Evolutionary conservation across 371 early-diverging fungal genomes (phyloP).

Genomic region (Nematocida parisii): DNA sequence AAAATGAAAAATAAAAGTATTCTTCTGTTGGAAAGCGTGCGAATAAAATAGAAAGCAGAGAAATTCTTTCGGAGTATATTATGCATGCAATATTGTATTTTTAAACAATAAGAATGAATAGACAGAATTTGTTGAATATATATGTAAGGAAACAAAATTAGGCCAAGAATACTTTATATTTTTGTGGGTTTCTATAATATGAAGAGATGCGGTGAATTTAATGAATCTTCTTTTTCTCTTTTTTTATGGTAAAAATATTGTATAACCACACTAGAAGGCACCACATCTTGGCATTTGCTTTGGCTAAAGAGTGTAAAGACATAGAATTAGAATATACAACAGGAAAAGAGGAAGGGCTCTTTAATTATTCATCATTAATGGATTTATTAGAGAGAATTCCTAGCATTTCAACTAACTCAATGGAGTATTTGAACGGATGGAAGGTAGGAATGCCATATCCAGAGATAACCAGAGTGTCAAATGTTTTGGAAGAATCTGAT

Average conservation of each 20-base stretch:
- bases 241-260: slow-evolving; percentile 45
- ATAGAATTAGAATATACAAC: slow-evolving; percentile 15
- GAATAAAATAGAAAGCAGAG: no score
- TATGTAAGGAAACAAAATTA: no score
- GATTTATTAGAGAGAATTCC: slow-evolving; percentile 26
- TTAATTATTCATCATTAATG: slow-evolving; percentile 19
- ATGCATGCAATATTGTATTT: no score
- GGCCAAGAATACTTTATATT: no score
- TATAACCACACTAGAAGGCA: slow-evolving; percentile 38
- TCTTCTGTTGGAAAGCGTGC: background rate
- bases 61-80: no score
- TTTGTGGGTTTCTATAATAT: no score
- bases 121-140: no score
- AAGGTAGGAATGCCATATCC: slow-evolving; percentile 22
- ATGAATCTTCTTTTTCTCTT: slow-evolving; percentile 1
- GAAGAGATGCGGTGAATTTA: no score
- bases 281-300: slow-evolving; percentile 8
- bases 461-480: slow-evolving; percentile 1
- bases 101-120: no score
- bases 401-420: background rate
- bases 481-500: slow-evolving; percentile 3
- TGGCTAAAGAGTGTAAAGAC: slow-evolving; percentile 17
- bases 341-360: slow-evolving; percentile 25
- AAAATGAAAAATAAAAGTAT: slow-evolving; percentile 22
- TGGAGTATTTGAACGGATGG: slow-evolving; percentile 34